Conservation (phyloP, 2,329 filamentous ascomycete genomes). For the Rhexocercosporidium sp. region DNA sequence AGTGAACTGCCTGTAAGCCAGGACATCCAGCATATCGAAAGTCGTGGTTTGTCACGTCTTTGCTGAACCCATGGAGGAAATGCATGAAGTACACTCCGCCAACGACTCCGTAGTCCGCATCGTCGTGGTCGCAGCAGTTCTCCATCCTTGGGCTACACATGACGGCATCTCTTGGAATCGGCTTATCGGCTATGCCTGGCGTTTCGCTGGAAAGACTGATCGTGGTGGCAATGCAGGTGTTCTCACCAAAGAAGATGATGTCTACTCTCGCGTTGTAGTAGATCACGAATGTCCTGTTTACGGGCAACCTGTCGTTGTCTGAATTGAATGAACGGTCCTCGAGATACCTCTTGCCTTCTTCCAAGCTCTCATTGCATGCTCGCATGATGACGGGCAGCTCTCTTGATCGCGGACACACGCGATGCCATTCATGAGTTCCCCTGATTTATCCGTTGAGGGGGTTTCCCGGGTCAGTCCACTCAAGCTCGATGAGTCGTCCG, state of each 20-base stretch:
- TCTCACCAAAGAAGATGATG: constrained; percentile 21
- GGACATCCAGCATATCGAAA: background rate
- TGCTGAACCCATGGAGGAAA: constrained; percentile 21
- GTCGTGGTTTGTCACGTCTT: background rate
- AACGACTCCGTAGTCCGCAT: background rate
- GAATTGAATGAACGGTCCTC: background rate
- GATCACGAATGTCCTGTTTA: background rate
- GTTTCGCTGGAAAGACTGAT: background rate
- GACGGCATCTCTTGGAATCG: constrained; percentile 17
- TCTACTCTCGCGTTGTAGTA: constrained; percentile 17
- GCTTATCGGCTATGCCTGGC: too few relatives aligned
- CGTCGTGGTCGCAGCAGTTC: constrained; percentile 16
- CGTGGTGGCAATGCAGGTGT: constrained; percentile 17
- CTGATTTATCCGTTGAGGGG: too few relatives aligned
- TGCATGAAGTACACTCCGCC: constrained; percentile 15
- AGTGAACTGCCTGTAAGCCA: constrained; percentile 1
- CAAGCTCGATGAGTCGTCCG: background rate
- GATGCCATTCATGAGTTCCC: background rate
- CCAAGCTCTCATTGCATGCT: background rate
- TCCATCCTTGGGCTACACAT: background rate
- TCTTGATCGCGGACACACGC: background rate
- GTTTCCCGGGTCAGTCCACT: background rate
- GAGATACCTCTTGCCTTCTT: background rate
- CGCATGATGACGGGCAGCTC: background rate
- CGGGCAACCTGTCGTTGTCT: background rate